A percentile compares a stretch with the other conserved stretches of the same genome.
Conservation (phyloP, 495 filamentous ascomycete genomes). For the Diplogelasinospora grovesii region DNA sequence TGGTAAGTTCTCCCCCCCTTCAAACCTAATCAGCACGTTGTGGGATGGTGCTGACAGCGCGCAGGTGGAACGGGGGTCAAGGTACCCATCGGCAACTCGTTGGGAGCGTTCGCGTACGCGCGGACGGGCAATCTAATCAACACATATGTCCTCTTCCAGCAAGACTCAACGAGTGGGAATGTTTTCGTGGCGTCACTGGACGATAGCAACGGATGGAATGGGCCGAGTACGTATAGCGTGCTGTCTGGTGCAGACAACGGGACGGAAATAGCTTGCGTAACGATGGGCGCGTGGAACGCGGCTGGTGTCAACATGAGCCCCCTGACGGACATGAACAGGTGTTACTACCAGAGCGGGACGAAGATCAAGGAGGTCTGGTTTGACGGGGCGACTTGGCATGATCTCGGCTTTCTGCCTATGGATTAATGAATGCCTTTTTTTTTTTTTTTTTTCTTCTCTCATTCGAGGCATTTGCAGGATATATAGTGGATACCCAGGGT, state of each 20-base stretch:
- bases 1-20: neutral
- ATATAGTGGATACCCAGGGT: too few relatives aligned
- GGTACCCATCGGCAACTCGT: neutral
- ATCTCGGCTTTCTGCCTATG: neutral
- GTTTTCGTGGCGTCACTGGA: neutral
- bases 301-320: neutral
- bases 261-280: neutral
- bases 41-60: too few relatives aligned
- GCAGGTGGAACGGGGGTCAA: neutral
- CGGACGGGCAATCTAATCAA: neutral
- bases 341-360: neutral
- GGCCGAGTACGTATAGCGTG: neutral
- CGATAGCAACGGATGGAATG: neutral
- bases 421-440: too few relatives aligned
- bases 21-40: too few relatives aligned
- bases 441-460: too few relatives aligned
- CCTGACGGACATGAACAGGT: neutral
- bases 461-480: too few relatives aligned
- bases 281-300: too few relatives aligned
- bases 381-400: neutral
- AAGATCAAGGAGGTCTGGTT: slow-evolving; percentile 1
- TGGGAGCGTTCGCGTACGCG: neutral
- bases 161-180: neutral
- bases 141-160: neutral
- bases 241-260: neutral